A percentile compares a stretch with the other conserved stretches of the same genome.
Evolutionary conservation across 208 protist genomes (phyloP).

Genomic region (Wallacemonas sp.): DNA sequence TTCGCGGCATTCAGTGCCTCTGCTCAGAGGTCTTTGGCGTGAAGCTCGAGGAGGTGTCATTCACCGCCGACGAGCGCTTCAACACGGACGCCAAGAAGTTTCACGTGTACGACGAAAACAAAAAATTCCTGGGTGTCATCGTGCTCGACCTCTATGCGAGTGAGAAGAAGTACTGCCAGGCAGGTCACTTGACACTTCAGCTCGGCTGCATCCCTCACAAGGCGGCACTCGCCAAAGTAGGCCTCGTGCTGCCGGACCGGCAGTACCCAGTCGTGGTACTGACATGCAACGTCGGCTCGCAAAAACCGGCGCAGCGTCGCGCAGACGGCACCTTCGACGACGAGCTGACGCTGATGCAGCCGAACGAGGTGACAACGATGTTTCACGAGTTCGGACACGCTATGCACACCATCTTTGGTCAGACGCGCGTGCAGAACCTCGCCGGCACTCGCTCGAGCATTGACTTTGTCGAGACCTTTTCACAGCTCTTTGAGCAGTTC

Average conservation of each 20-base stretch:
- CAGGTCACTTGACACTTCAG: conserved; percentile 89
- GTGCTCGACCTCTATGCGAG: conserved; percentile 91
- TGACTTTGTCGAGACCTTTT: conserved; percentile 94
- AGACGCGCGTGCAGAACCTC: conserved; percentile 91
- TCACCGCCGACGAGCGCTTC: conserved; percentile 78
- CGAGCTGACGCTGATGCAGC: conserved; percentile 83
- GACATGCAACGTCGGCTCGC: conserved; percentile 84
- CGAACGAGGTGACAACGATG: conserved; percentile 87
- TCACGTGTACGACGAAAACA: conserved; percentile 82
- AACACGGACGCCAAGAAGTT: conserved; percentile 85
- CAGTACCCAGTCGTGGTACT: conserved; percentile 92
- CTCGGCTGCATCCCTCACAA: conserved; percentile 83
- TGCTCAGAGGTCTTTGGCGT: conserved; percentile 91
- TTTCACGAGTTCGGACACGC: conserved; percentile 95
- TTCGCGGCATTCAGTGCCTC: conserved; percentile 88
- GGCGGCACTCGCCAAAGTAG: conserved; percentile 68
- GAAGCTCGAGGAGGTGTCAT: conserved; percentile 66
- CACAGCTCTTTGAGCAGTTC: conserved; percentile 94
- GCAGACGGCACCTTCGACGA: conserved; percentile 73
- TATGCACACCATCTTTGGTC: conserved; percentile 93
- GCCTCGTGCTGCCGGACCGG: conserved; percentile 71
- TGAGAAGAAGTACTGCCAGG: conserved; percentile 86
- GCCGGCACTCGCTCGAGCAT: conserved; percentile 90
- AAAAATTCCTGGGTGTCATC: conserved; percentile 87
- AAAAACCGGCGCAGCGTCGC: conserved; percentile 28